Conservation (phyloP, 2,329 filamentous ascomycete genomes). For the Huntiella abstrusa region DNA sequence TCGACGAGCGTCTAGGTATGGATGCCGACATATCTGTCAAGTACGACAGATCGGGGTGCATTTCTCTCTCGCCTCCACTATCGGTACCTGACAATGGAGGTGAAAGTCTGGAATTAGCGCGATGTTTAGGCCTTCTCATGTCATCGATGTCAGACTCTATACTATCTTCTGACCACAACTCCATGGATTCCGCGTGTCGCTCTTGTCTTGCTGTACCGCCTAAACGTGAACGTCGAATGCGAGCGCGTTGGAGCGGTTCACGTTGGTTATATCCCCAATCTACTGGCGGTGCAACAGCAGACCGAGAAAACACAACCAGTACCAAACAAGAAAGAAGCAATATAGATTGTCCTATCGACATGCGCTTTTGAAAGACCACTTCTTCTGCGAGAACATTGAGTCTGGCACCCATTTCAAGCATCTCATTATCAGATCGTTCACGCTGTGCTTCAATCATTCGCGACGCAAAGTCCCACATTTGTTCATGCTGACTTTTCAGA, state of each 20-base stretch:
- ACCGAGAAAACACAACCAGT: constrained; percentile 61
- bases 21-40: not conserved
- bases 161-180: not conserved
- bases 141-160: not conserved
- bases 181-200: not conserved
- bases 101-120: not conserved
- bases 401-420: constrained; percentile 60
- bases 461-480: constrained; percentile 90
- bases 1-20: not conserved
- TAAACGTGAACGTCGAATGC: no score
- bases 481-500: constrained; percentile 75
- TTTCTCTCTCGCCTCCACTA: not conserved
- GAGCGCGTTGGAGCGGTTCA: not conserved
- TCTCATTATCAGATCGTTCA: constrained; percentile 65
- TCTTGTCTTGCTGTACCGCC: not conserved
- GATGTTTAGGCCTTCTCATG: not conserved
- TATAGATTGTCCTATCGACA: constrained; percentile 81
- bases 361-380: constrained; percentile 68
- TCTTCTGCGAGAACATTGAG: constrained; percentile 88
- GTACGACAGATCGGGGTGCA: not conserved
- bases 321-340: constrained; percentile 73
- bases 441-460: constrained; percentile 79
- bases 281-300: constrained; percentile 7
- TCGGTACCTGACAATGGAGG: constrained; percentile 1
- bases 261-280: constrained; percentile 1